A percentile compares a stretch with the other conserved stretches of the same genome.
phyloP scores from a whole-genome alignment of 169 alveolate genomes.

The Plasmodium yoelii region DNA sequence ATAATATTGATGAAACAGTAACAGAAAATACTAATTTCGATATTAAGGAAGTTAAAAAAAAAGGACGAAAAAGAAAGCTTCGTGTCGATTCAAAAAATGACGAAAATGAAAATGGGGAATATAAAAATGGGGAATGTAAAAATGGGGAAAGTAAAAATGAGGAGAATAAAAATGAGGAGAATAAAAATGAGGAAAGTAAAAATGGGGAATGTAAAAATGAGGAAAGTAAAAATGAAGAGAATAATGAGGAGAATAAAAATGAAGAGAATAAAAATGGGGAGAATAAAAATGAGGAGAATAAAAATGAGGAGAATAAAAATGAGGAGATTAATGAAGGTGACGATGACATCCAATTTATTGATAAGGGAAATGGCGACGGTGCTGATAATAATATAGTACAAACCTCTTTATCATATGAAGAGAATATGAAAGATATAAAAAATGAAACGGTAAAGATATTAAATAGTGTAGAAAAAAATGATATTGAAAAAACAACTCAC shows the following conservation, averaged over 20 bases:
- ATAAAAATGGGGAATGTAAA: no score
- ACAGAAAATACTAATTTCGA: conserved; percentile 1
- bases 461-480: background rate
- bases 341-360: background rate
- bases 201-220: no score
- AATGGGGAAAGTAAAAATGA: conserved; percentile 37
- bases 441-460: background rate
- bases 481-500: background rate
- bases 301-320: no score
- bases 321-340: background rate
- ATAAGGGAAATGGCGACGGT: background rate
- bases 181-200: no score
- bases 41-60: conserved; percentile 31
- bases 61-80: conserved; percentile 58
- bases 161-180: no score
- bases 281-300: no score
- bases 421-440: no score
- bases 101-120: conserved; percentile 3
- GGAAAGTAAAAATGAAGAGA: no score
- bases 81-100: background rate
- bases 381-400: background rate
- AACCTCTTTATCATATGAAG: no score
- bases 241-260: no score
- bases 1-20: background rate
- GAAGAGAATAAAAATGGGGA: no score